Conservation (phyloP, 1,284 basidiomycete species). For the Vanrija sp. region DNA sequence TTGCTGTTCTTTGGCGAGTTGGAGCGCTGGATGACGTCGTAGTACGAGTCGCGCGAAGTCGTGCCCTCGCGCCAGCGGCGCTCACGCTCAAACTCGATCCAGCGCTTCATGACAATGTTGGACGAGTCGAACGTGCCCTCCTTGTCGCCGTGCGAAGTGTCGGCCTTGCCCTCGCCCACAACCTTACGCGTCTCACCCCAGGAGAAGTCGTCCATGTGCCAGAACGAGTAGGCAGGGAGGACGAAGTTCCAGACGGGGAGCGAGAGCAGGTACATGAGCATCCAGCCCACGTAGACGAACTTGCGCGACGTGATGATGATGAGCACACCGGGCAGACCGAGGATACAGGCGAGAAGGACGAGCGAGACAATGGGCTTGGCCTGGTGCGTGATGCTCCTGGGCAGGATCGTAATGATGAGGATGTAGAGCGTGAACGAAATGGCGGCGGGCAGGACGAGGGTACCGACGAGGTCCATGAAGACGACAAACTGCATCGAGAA, state of each 20-base stretch:
- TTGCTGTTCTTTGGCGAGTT: slow-evolving; percentile 47
- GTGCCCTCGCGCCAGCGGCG: slow-evolving; percentile 85
- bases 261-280: slow-evolving; percentile 88
- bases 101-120: slow-evolving; percentile 97
- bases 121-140: slow-evolving; percentile 94
- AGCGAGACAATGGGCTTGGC: slow-evolving; percentile 82
- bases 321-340: slow-evolving; percentile 90
- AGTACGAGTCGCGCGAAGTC: slow-evolving; percentile 70
- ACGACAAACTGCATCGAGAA: slow-evolving; percentile 98
- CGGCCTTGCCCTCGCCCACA: slow-evolving; percentile 63
- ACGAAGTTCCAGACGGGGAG: slow-evolving; percentile 95
- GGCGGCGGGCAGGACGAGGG: slow-evolving; percentile 91
- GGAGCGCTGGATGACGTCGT: slow-evolving; percentile 40
- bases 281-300: slow-evolving; percentile 92
- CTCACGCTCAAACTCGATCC: slow-evolving; percentile 97
- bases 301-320: slow-evolving; percentile 94
- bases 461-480: slow-evolving; percentile 95
- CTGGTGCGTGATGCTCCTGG: slow-evolving; percentile 59
- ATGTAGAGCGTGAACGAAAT: slow-evolving; percentile 94
- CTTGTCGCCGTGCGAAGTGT: slow-evolving; percentile 73
- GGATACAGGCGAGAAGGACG: slow-evolving; percentile 83
- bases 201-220: slow-evolving; percentile 99
- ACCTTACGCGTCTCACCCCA: slow-evolving; percentile 96
- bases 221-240: slow-evolving; percentile 89
- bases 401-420: slow-evolving; percentile 78